Base-by-base conservation (phyloP, 2,329 filamentous ascomycete genomes). In the Claviceps digitariae region DNA sequence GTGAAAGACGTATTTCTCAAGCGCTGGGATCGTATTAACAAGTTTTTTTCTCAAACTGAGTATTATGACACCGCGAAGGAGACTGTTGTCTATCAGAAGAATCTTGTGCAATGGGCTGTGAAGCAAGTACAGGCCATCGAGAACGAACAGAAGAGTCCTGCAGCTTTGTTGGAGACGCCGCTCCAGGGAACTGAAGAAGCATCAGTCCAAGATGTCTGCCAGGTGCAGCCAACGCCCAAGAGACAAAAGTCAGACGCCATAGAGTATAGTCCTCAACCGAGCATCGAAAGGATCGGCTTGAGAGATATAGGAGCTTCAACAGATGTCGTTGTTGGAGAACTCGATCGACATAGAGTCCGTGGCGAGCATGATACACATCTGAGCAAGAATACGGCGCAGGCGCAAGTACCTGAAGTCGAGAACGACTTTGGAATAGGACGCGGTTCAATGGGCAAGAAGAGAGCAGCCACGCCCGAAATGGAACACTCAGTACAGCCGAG, bases 21-120 rank as follows among this genome's bases (percentile, higher is more conserved):
- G 45, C 55, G 55, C 13, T 36, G 27, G 31, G 0, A 40, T 47
- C 47, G 31, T 12, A n/a, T 58, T 29, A 50, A 40, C 15, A 5
- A 25, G 15, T 58, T 58, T 53, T 41, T 55, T 44, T 43, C 43
- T 12, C 40, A 10, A 31, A 56, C 53, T n/a, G 47, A 51, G n/a
- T 17, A 46, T 48, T 56, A 55, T 23, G 31, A 10, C 7, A 1
- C 51, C 13, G 54, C 57, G 6, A 61, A 55, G 51, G 38, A 52
- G 20, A 46, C 61, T 53, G 55, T 55, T 54, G 43, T 51, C 44
- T 52, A 55, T 47, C 60, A 59, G 21, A 54, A 23, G 38, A 55
- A 57, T 48, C 57, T 63, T 51, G 31, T 61, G 49, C 55, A 55
- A 59, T 65, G 64, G 64, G 56, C 57, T 41, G 52, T 62, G 47